These are phyloP conservation scores for Hypholoma sublateritium DNA, from an alignment of 768 basidiomycete species.

Conservation along the genomic window DNA sequence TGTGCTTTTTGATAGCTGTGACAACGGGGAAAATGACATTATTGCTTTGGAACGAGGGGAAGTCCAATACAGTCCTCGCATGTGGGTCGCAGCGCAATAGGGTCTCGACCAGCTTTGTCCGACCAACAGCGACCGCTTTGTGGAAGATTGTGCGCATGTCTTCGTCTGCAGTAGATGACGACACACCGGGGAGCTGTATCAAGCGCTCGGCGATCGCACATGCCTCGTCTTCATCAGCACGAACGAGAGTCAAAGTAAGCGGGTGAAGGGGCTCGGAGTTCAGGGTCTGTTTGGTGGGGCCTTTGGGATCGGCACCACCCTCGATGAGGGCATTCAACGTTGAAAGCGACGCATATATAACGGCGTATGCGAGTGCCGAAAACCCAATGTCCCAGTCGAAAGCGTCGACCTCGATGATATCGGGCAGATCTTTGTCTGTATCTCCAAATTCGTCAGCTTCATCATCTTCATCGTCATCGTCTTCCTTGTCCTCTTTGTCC, in stretches of 20 bases:
- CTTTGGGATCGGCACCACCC: conserved; percentile 46
- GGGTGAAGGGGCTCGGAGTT: conserved; percentile 32
- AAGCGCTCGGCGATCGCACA: conserved; percentile 39
- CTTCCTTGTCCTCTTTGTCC: conserved; percentile 2
- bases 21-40: conserved; percentile 35
- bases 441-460: conserved; percentile 40
- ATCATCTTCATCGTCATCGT: conserved; percentile 1
- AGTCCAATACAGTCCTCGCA: conserved; percentile 36
- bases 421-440: conserved; percentile 48
- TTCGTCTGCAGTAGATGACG: conserved; percentile 39
- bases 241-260: conserved; percentile 37
- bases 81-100: conserved; percentile 43
- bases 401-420: conserved; percentile 53
- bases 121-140: conserved; percentile 31
- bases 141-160: conserved; percentile 42
- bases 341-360: conserved; percentile 43
- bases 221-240: conserved; percentile 40
- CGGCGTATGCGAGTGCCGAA: conserved; percentile 51
- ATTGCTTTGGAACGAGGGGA: conserved; percentile 29
- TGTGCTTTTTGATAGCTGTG: conserved; percentile 31
- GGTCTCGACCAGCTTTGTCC: conserved; percentile 37
- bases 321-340: conserved; percentile 46
- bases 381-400: conserved; percentile 61
- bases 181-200: conserved; percentile 36
- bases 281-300: conserved; percentile 29